Evolutionary conservation across 2,329 filamentous ascomycete species (phyloP), one percentile per base, ranked within the genome.

Genomic region (Aspergillus ochraceus): DNA sequence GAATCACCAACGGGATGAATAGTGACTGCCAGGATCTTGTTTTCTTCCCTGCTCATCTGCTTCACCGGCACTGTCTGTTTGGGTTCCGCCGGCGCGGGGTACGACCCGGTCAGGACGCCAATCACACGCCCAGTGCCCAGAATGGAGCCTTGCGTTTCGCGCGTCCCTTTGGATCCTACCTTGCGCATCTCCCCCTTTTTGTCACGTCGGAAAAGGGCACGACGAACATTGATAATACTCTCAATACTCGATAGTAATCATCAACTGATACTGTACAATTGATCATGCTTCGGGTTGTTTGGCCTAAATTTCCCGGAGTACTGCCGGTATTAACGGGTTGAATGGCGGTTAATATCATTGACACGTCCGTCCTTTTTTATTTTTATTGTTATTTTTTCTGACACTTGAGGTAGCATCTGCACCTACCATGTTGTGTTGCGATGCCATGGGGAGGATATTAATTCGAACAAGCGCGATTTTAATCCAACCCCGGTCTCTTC

Each of bases 51-150:
- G 52, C 17, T 52, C 63, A 4, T 24, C 22, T 24, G 22, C 22
- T 65, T 71, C 69, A 70, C 70, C 67, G 68, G 70, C 56, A 60
- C 51, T 58, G 57, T 52, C 46, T 62, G 59, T 58, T 59, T 64
- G 61, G 61, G 64, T 67, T 70, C 68, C 67, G 63, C 64, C 58
- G 67, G 70, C 70, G 68, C 69, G 68, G 68, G 69, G 65, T 68
- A 66, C 64, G 58, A 64, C 63, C 58, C 52, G 61, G 59, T 10
- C 42, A 49, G 30, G 32, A 54, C 52, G 57, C 69, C 71, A 73
- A 72, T 73, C 66, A 71, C 51, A 53, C 58, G 29, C 39, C 24
- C 53, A 24, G 58, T 60, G 61, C 57, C 61, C 62, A 64, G 36
- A 59, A 54, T 63, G 64, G 68, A 69, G 66, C 63, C 67, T 65